Conservation (phyloP, 139 green algal genomes). For the Chloropicon primus region DNA sequence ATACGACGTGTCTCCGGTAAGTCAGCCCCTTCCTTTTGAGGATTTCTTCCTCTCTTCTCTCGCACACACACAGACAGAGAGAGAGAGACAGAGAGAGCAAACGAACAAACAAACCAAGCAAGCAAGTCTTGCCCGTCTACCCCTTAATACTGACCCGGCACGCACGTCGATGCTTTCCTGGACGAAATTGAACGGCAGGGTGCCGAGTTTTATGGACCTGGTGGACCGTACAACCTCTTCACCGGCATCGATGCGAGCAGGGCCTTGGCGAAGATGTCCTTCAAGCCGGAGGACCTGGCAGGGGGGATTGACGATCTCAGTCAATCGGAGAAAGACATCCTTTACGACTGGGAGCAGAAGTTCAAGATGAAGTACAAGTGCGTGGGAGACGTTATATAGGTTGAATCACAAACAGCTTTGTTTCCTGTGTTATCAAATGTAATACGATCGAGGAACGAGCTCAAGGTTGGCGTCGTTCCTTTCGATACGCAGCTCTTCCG, state of each 20-base stretch:
- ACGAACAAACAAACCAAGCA: too few relatives aligned
- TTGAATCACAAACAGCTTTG: not conserved
- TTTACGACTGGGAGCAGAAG: constrained; percentile 56
- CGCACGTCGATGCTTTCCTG: too few relatives aligned
- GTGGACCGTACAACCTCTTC: constrained; percentile 39
- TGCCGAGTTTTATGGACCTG: constrained; percentile 52
- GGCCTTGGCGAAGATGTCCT: constrained; percentile 40
- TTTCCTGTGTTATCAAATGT: not conserved
- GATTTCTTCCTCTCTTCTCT: too few relatives aligned
- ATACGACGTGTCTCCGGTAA: constrained; percentile 45
- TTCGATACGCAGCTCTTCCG: not conserved
- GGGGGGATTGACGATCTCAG: constrained; percentile 21
- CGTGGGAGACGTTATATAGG: constrained; percentile 28
- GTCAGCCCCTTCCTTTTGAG: not conserved
- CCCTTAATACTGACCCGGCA: too few relatives aligned
- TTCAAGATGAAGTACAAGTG: constrained; percentile 59
- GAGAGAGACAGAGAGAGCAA: too few relatives aligned
- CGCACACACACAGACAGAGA: too few relatives aligned
- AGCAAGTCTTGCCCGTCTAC: too few relatives aligned
- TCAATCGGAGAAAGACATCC: constrained; percentile 39
- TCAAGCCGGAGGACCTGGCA: constrained; percentile 13
- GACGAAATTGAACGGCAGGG: constrained; percentile 13
- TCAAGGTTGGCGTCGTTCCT: not conserved
- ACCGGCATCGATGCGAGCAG: constrained; percentile 42
- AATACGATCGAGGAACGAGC: not conserved